These are phyloP conservation scores for Voacanga thouarsii DNA, from an alignment of 257 asterid species.

Conservation along the genomic window DNA sequence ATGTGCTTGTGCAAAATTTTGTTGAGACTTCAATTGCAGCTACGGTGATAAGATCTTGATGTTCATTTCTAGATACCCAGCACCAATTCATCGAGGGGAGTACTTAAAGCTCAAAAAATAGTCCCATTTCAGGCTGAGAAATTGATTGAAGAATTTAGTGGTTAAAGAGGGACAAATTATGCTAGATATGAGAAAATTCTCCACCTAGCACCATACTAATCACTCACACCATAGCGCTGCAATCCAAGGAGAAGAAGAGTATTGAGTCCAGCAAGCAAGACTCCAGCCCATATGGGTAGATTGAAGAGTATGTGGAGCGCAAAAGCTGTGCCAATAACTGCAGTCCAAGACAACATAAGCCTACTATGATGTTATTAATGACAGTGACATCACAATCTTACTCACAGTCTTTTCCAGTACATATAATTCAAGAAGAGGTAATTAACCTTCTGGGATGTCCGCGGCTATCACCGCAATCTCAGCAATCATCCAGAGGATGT, in stretches of 20 bases:
- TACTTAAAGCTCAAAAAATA: neutral
- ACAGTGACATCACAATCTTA: neutral
- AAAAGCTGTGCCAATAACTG: conserved; percentile 94
- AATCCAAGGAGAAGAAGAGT: conserved; percentile 73
- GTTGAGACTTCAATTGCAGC: neutral
- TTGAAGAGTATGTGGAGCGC: conserved; percentile 82
- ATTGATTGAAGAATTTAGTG: neutral
- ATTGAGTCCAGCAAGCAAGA: conserved; percentile 83
- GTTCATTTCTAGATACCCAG: no score
- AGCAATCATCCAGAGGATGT: conserved; percentile 76
- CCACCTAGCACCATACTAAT: no score
- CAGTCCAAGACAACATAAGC: neutral
- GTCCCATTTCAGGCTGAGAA: no score
- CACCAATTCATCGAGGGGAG: neutral
- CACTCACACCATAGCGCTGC: conserved; percentile 86
- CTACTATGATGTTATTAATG: neutral
- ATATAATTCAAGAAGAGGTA: conserved; percentile 14
- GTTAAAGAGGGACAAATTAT: neutral
- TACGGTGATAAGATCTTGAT: no score
- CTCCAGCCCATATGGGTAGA: conserved; percentile 87
- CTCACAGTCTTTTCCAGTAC: neutral
- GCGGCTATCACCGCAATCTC: conserved; percentile 93
- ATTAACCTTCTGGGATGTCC: conserved; percentile 83
- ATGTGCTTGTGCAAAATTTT: neutral
- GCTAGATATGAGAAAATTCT: neutral